phyloP scores from a whole-genome alignment of 805 yeast species.

The Myxozyma vanderwaltii region DNA sequence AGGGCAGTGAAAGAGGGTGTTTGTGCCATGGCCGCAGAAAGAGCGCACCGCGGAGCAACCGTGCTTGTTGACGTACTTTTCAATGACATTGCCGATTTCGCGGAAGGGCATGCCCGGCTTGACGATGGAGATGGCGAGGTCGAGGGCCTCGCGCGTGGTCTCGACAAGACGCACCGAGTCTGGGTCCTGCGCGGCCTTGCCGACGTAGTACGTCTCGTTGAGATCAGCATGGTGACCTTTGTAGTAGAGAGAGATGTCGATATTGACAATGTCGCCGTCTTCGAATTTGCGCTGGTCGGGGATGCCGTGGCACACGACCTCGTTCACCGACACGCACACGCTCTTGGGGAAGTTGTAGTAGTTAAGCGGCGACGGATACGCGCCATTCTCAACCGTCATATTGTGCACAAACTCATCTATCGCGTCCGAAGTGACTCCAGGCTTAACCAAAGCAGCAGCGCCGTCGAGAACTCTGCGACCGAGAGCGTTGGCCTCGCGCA shows the following conservation, averaged over 20 bases:
- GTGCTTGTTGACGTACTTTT: conserved; percentile 76
- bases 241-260: conserved; percentile 83
- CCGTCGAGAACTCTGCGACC: conserved; percentile 89
- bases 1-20: conserved; percentile 81
- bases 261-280: conserved; percentile 93
- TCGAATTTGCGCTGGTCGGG: conserved; percentile 85
- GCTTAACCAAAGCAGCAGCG: conserved; percentile 79
- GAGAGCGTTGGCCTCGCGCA: conserved; percentile 71
- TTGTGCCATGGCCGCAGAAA: conserved; percentile 93
- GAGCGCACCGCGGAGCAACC: conserved; percentile 85
- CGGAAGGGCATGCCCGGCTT: conserved; percentile 92
- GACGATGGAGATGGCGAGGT: conserved; percentile 76
- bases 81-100: conserved; percentile 83
- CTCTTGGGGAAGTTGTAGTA: conserved; percentile 93
- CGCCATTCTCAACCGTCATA: conserved; percentile 83
- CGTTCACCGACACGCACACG: conserved; percentile 91
- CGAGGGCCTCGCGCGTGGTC: conserved; percentile 84
- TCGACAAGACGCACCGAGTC: conserved; percentile 89
- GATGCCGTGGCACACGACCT: conserved; percentile 94
- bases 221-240: conserved; percentile 92
- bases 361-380: conserved; percentile 93
- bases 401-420: conserved; percentile 82
- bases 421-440: conserved; percentile 93
- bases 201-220: conserved; percentile 96
- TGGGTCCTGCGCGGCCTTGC: conserved; percentile 76